These are phyloP conservation scores for Arthrobotrys sphaeroides DNA, from an alignment of 2,329 filamentous ascomycete species.

Conservation along the genomic window DNA sequence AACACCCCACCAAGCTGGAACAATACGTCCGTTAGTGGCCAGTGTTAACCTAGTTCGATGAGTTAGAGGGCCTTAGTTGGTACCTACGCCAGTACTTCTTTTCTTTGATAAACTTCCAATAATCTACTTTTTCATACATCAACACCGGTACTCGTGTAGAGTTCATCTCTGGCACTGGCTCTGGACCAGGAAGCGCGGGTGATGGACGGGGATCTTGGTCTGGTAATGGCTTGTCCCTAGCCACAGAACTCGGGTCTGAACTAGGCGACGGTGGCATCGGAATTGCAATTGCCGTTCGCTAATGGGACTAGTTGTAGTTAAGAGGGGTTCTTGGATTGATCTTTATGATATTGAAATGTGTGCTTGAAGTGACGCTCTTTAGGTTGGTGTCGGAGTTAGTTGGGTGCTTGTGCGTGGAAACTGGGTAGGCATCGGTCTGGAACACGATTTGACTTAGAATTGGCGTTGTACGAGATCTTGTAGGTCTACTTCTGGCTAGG, in stretches of 20 bases:
- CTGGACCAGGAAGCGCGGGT: not conserved
- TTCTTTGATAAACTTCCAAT: constrained; percentile 37
- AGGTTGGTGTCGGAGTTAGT: too few relatives aligned
- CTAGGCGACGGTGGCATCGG: not conserved
- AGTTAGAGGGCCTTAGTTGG: not conserved
- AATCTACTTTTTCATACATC: constrained; percentile 23
- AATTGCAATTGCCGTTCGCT: too few relatives aligned
- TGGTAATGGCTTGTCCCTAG: not conserved
- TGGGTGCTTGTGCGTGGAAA: too few relatives aligned
- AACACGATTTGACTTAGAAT: too few relatives aligned
- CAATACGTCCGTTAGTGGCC: not conserved
- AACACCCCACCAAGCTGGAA: constrained; percentile 36
- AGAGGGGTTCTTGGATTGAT: too few relatives aligned
- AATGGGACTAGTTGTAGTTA: too few relatives aligned
- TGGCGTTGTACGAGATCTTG: too few relatives aligned
- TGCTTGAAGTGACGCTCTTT: too few relatives aligned
- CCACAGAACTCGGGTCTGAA: not conserved
- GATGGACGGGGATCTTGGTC: not conserved
- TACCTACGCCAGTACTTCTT: constrained; percentile 46
- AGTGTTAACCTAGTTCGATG: too few relatives aligned
- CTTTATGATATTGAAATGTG: too few relatives aligned
- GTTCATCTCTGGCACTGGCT: not conserved
- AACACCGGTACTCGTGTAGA: not conserved
- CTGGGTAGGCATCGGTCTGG: too few relatives aligned
- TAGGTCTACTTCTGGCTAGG: too few relatives aligned